Evolutionary conservation across 371 early-diverging fungal species (phyloP), one percentile per base, ranked within the genome.

Genomic region (Mucor lusitanicus): DNA sequence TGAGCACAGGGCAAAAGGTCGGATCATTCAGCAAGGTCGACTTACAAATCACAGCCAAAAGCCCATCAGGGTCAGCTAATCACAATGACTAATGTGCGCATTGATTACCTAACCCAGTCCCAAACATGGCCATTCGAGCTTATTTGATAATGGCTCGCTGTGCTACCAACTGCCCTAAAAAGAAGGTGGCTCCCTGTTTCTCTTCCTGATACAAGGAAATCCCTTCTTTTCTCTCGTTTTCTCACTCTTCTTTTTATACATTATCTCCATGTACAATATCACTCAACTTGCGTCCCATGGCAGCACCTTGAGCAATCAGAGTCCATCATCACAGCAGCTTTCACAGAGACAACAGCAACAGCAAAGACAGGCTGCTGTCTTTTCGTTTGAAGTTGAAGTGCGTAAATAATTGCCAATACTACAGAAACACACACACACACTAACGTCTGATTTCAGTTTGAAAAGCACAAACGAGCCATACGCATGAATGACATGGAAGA

Each of bases 401-500:
- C n/a, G n/a, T n/a, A n/a, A n/a, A n/a, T n/a, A 61, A 61, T 19
- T 46, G n/a, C 19, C 19, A 46, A 21, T n/a, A n/a, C 3, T 21
- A 9, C 21, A 11, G 8, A 46, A 11, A 12, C 13, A 12, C 37
- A 35, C 37, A 35, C 37, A 35, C 37, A 28, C 25, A 17, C 54
- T 54, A 28, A 54, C 15, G 17, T 21, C 7, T 32, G 21, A 35
- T 25, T 15, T 42, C 11, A 67, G 67, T 67, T 67, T 67, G 61
- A 60, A 28, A 37, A 32, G 30, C 67, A 67, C 54, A 48, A 33
- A 61, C 61, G 32, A 32, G 61, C 67, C 19, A 42, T 67, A 50
- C 28, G 17, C 40, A 28, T 60, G 8, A 61, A 61, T 15, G 53
- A 61, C 17, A 54, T 67, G 67, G 67, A 67, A 32, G 67, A 67